Evolutionary conservation across 805 yeast genomes (phyloP).

Genomic region (Monosporozyma unispora): DNA sequence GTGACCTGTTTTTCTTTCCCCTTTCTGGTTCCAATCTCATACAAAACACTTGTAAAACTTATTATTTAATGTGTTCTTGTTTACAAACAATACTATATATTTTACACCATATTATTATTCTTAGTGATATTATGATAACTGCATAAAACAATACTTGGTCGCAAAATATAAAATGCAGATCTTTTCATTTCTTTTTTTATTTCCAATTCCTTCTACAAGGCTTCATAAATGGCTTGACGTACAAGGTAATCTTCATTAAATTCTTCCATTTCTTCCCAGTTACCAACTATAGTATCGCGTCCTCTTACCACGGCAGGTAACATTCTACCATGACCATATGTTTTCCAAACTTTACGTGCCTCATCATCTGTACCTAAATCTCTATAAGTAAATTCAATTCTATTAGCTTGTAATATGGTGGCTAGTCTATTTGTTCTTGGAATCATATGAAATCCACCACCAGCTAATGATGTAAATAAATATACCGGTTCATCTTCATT

Average conservation of each 20-base stretch:
- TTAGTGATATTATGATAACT: no score
- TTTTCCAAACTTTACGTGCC: conserved; percentile 77
- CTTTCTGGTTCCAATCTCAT: no score
- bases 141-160: no score
- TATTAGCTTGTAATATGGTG: conserved; percentile 68
- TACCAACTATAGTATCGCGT: conserved; percentile 72
- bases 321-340: conserved; percentile 59
- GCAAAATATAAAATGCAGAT: no score
- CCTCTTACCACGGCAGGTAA: conserved; percentile 84
- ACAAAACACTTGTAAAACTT: no score
- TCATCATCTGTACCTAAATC: conserved; percentile 84
- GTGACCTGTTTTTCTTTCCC: no score
- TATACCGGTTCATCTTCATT: conserved; percentile 54
- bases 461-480: conserved; percentile 77
- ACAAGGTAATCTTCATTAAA: conserved; percentile 74
- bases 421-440: conserved; percentile 67
- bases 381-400: conserved; percentile 53
- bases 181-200: no score
- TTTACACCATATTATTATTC: conserved; percentile 14
- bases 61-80: no score
- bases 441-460: conserved; percentile 71
- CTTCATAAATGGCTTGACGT: conserved; percentile 52
- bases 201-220: neutral
- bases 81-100: neutral
- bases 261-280: conserved; percentile 77